Percentiles rank a stretch among this genome's conserved stretches.
phyloP scores from a whole-genome alignment of 805 yeast species.

The Ogataea glucozyma region DNA sequence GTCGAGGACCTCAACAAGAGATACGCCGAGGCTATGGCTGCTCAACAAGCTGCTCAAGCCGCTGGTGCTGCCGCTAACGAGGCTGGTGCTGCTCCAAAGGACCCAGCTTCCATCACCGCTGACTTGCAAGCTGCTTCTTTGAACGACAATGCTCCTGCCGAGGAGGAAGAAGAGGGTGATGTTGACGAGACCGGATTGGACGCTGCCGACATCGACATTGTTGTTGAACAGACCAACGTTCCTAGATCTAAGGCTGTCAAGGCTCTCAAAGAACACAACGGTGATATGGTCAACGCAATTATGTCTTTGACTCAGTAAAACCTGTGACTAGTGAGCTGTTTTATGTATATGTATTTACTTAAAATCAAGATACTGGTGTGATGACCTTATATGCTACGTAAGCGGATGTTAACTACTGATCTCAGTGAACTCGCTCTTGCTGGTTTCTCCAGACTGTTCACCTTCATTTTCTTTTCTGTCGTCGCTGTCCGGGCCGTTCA shows the following conservation, averaged over 20 bases:
- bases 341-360: slow-evolving; percentile 2
- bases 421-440: slow-evolving; percentile 12
- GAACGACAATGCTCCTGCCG: slow-evolving; percentile 41
- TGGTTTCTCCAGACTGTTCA: slow-evolving; percentile 6
- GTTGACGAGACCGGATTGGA: slow-evolving; percentile 86
- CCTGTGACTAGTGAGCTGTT: slow-evolving; percentile 2
- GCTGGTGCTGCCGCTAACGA: slow-evolving; percentile 43
- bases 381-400: slow-evolving; percentile 6
- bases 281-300: slow-evolving; percentile 95
- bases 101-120: slow-evolving; percentile 79
- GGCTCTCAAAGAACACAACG: slow-evolving; percentile 84
- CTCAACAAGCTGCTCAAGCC: slow-evolving; percentile 61
- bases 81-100: slow-evolving; percentile 46
- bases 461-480: slow-evolving; percentile 2
- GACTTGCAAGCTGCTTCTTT: slow-evolving; percentile 67
- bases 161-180: slow-evolving; percentile 60
- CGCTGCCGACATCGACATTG: slow-evolving; percentile 78
- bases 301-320: slow-evolving; percentile 58
- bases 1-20: slow-evolving; percentile 90
- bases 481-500: slow-evolving; percentile 32
- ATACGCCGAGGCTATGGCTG: slow-evolving; percentile 80
- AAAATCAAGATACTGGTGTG: not conserved
- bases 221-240: slow-evolving; percentile 88
- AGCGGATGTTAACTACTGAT: slow-evolving; percentile 1
- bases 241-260: slow-evolving; percentile 88